These are phyloP conservation scores for Bertia moriformis DNA, from an alignment of 2,329 filamentous ascomycete species.

Conservation along the genomic window DNA sequence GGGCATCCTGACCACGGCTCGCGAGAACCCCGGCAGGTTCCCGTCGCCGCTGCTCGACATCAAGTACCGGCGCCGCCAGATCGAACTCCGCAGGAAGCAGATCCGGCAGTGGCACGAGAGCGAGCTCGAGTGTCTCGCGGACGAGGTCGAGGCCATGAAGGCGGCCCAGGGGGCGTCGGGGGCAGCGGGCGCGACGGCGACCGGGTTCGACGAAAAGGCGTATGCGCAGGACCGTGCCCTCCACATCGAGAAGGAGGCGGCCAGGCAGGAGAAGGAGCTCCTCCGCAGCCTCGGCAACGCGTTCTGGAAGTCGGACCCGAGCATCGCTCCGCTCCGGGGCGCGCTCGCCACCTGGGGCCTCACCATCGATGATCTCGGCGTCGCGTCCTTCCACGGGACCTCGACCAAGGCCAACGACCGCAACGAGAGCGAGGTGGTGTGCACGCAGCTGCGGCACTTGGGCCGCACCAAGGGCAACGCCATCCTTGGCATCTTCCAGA, in stretches of 20 bases:
- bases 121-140: constrained; percentile 81
- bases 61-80: constrained; percentile 88
- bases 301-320: constrained; percentile 94
- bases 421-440: constrained; percentile 96
- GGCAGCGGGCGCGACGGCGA: no score
- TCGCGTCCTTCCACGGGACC: constrained; percentile 97
- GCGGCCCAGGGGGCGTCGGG: constrained; percentile 42
- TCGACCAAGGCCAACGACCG: constrained; percentile 98
- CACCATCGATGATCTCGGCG: constrained; percentile 85
- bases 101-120: constrained; percentile 95
- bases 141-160: constrained; percentile 86
- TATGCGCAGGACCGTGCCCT: constrained; percentile 72
- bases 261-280: constrained; percentile 82
- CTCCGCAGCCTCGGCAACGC: constrained; percentile 88
- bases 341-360: constrained; percentile 95
- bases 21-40: constrained; percentile 81
- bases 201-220: constrained; percentile 65
- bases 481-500: constrained; percentile 94
- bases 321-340: constrained; percentile 88
- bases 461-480: constrained; percentile 94
- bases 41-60: constrained; percentile 92
- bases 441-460: constrained; percentile 86
- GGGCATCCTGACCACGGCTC: constrained; percentile 89
- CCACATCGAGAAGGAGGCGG: constrained; percentile 79
- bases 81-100: constrained; percentile 83